These are phyloP conservation scores for Didymella lethalis DNA, from an alignment of 2,329 filamentous ascomycete genomes.

Conservation along the genomic window DNA sequence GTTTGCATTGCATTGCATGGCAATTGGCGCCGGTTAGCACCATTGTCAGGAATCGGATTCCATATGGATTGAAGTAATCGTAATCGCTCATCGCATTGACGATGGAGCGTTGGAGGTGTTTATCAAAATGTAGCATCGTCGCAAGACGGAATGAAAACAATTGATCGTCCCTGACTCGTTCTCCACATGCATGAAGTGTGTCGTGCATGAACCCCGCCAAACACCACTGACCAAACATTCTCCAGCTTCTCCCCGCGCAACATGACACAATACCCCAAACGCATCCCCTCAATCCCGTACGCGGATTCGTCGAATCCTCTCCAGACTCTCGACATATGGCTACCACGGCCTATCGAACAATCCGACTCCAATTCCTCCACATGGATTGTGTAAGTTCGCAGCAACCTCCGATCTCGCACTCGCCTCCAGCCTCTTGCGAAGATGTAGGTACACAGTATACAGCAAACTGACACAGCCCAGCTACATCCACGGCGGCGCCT, in stretches of 20 bases:
- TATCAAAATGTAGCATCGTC: slow-evolving; percentile 14
- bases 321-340: slow-evolving; percentile 55
- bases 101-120: slow-evolving; percentile 15
- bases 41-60: slow-evolving; percentile 20
- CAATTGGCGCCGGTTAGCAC: slow-evolving; percentile 36
- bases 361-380: slow-evolving; percentile 28
- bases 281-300: slow-evolving; percentile 40
- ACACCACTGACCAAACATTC: slow-evolving; percentile 21
- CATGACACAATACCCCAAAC: slow-evolving; percentile 32
- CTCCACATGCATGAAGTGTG: slow-evolving; percentile 12
- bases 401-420: slow-evolving; percentile 1
- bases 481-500: slow-evolving; percentile 61
- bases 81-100: slow-evolving; percentile 16
- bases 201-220: slow-evolving; percentile 27
- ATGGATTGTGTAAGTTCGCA: slow-evolving; percentile 48
- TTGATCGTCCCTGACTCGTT: slow-evolving; percentile 15
- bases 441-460: not conserved
- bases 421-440: not conserved
- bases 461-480: slow-evolving; percentile 24
- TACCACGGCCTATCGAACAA: slow-evolving; percentile 45
- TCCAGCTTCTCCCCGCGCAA: slow-evolving; percentile 13
- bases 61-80: slow-evolving; percentile 27
- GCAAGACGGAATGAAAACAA: slow-evolving; percentile 19
- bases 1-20: slow-evolving; percentile 36
- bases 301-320: slow-evolving; percentile 38